Base-by-base conservation (phyloP, 441 rosid species). In the Pelargonium citronellum region DNA sequence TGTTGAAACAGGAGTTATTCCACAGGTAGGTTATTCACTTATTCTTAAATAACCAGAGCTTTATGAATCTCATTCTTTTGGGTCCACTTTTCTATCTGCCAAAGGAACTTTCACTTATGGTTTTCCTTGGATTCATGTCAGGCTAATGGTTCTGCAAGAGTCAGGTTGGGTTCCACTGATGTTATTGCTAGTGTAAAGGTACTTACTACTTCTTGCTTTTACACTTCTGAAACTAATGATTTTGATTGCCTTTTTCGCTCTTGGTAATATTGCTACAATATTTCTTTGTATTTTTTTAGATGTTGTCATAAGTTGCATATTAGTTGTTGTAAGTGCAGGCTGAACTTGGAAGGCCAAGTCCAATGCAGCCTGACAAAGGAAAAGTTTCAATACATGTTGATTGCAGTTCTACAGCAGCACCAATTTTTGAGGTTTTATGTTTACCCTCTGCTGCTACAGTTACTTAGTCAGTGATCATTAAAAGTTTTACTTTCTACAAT, bases 181-280 rank as follows among this genome's bases (percentile, higher is more conserved):
- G 97, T 91, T 67, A 87, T 93, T 86, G 97, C 96, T 34, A 80
- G 96, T 79, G 96, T 89, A 64, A 93, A 93, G 98, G 97, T 91
- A 82, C 69, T 72, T 49, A 19, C 8, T 75, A 60, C 55, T 67
- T 27, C 71, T n/a, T 19, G 57, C 13, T 57, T 41, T 49, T 49
- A n/a, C 0, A 49, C 57, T n/a, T 49, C 4, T 13, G 57, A 13
- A 49, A 49, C n/a, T 49, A 49, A 49, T 49, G 6, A 13, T 49
- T 11, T 49, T 11, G 15, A 49, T 4, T 49, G 57, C 16, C 16
- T 6, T 13, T 4, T 13, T 49, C 0, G 16, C 57, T 49, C 57
- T 17, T 49, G n/a, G 13, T 49, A 13, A 1, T 12, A 9, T 53
- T 60, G n/a, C 13, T n/a, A 10, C 9, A 11, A 10, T 9, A 1